A percentile compares a stretch with the other conserved stretches of the same genome.
Conservation (phyloP, 805 yeast genomes). For the Tetrapisispora fleetii region DNA sequence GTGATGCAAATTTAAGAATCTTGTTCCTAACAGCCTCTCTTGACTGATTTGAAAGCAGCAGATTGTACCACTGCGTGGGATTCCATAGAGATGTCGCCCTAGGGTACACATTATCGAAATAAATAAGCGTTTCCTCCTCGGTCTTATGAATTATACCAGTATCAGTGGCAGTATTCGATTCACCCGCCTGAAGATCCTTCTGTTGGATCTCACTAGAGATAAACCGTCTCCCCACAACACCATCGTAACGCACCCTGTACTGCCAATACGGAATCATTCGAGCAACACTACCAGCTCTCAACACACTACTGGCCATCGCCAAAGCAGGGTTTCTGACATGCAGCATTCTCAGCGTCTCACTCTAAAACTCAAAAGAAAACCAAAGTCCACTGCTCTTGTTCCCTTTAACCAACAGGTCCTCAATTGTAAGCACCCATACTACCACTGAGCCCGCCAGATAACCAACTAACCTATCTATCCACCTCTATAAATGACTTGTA, state of each 20-base stretch:
- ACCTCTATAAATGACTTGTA: too few species aligned
- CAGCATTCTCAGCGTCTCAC: too few species aligned
- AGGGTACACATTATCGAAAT: constrained; percentile 48
- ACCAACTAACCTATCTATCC: too few species aligned
- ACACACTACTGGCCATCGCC: too few species aligned
- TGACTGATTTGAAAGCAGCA: constrained; percentile 29
- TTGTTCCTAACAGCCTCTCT: constrained; percentile 33
- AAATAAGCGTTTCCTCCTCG: constrained; percentile 41
- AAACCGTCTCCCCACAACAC: constrained; percentile 12
- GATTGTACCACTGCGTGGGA: constrained; percentile 35
- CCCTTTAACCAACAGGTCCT: too few species aligned
- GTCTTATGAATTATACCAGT: constrained; percentile 49
- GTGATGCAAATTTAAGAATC: constrained; percentile 33
- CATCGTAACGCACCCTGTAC: not conserved
- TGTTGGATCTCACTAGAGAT: constrained; percentile 34
- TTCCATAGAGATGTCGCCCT: constrained; percentile 38
- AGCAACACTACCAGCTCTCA: not conserved
- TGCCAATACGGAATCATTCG: not conserved
- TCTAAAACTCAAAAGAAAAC: too few species aligned
- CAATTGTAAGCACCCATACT: too few species aligned
- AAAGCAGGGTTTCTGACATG: too few species aligned
- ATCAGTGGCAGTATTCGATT: constrained; percentile 41
- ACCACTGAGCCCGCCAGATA: too few species aligned
- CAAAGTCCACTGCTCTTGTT: too few species aligned
- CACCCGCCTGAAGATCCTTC: constrained; percentile 43